Evolutionary conservation across 768 basidiomycete genomes (phyloP), one percentile per base, ranked within the genome.

Genomic region (Pleurotus platypus): DNA sequence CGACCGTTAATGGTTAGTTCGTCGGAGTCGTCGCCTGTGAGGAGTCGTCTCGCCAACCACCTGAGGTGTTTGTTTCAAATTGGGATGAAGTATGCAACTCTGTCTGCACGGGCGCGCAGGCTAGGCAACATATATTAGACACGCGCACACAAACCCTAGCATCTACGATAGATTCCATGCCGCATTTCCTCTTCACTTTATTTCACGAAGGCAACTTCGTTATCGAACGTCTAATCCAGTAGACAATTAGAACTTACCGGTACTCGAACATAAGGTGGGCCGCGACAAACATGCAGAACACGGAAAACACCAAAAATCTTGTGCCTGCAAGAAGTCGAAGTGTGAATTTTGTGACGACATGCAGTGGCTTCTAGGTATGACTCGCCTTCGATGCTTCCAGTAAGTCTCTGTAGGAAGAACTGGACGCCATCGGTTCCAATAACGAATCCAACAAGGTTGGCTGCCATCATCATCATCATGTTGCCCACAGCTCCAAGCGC

Each of bases 261-360:
- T 98, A 98, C 66, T 98, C 96, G 58, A 98, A 93, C 96, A 98
- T 97, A 46, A 96, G 67, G 65, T 98, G 96, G 1, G 83, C 85
- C 2, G 81, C 92, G 18, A 92, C 78, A 65, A 95, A 98, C 11
- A 98, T 46, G 64, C 85, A 85, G 1, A 64, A 75, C 49, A 80
- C 80, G 0, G 86, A 84, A 4, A 78, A 67, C 0, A 81, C 48
- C 59, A 93, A 68, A 70, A 94, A 97, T 12, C 69, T 70, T 40
- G 89, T 57, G 5, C 91, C 92, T 92, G 57, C 40, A 38, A 37
- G 46, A 20, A 46, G 57, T 20, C 47, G 42, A 53, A 60, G 54
- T 20, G 18, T 18, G 30, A 27, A 22, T 49, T 13, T 30, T 20
- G 51, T 54, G 45, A 56, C n/a, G 22, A 48, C 48, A 53, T 35